Evolutionary conservation across 2,329 filamentous ascomycete genomes (phyloP), one percentile per base, ranked within the genome.

Genomic region (Trichophyton simii): DNA sequence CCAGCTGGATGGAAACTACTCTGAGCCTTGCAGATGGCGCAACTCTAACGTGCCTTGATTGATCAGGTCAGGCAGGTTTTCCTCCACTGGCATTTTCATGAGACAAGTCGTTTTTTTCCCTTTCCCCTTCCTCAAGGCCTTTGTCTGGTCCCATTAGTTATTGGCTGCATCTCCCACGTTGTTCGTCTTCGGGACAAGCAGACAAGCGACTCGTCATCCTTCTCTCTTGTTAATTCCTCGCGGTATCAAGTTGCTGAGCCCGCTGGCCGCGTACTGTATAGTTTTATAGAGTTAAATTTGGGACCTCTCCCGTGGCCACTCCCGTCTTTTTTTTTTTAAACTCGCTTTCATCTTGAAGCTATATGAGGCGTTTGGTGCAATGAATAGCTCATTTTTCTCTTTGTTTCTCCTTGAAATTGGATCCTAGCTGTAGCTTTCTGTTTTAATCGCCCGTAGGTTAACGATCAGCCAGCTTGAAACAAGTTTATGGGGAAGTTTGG

Each of bases 21-120:
- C 50, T 34, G 50, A 54, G 25, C 50, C 50, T 54, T 34, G 50
- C 50, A 54, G 22, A 54, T 54, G 22, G 50, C 15, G 50, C 28
- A 54, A 54, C 50, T 54, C 50, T 31, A 54, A 54, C 50, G 15
- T 54, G 50, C n/a, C 50, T 54, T n/a, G 50, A 54, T 54, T n/a
- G 50, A 54, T 54, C 22, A 54, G 46, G 34, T 13, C 34, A 13
- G 34, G 8, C 9, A 44, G 28, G n/a, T 44, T 44, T n/a, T 44
- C 41, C 15, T 44, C 41, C n/a, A 15, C 41, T 18, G 6, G 13
- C 41, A 7, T 15, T 54, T 25, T 15, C 22, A 15, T 31, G 18
- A n/a, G 50, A 31, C 28, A 18, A 13, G 9, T 25, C 28, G 18
- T 28, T 11, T 13, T 22, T 31, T 31, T 31, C 5, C 6, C 6